Percentiles rank a stretch among this genome's conserved stretches.
phyloP scores from a whole-genome alignment of 78 protist genomes.

The Guillardia theta region DNA sequence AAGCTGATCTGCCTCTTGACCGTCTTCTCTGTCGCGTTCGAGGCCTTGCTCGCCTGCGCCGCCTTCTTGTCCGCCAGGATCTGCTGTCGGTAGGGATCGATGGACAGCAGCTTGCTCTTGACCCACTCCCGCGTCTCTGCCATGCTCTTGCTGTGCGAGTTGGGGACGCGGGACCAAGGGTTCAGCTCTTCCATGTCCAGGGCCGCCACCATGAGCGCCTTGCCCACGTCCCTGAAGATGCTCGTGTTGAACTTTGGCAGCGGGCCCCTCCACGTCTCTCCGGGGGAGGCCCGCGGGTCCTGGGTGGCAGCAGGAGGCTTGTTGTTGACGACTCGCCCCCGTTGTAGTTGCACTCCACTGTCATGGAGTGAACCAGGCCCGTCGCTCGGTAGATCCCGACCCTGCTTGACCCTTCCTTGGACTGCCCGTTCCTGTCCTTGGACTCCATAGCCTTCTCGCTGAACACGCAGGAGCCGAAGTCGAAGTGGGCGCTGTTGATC shows the following conservation, averaged over 20 bases:
- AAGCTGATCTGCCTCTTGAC: not conserved
- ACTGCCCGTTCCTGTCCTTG: slow-evolving; percentile 30
- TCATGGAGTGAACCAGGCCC: not conserved
- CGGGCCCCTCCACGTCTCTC: not conserved
- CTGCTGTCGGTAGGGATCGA: not conserved
- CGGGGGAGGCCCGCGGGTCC: not conserved
- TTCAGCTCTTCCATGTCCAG: not conserved
- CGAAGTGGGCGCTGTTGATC: not conserved
- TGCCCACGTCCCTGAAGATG: not conserved
- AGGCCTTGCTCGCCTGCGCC: not conserved
- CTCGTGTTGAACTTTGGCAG: not conserved
- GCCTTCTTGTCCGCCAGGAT: not conserved
- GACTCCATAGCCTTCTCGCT: not conserved
- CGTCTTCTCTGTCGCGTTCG: not conserved
- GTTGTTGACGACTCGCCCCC: not conserved
- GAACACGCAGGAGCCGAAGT: slow-evolving; percentile 15
- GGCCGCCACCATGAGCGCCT: not conserved
- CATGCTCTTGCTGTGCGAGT: not conserved
- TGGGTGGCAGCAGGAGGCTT: not conserved
- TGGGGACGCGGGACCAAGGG: not conserved
- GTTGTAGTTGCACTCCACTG: slow-evolving; percentile 30
- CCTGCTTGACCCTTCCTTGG: slow-evolving; percentile 15
- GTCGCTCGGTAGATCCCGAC: slow-evolving; percentile 12
- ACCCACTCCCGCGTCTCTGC: not conserved
- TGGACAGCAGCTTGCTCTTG: not conserved